Evolutionary conservation across 768 basidiomycete species (phyloP).

Genomic region (Tylopilus rubrobrunneus): DNA sequence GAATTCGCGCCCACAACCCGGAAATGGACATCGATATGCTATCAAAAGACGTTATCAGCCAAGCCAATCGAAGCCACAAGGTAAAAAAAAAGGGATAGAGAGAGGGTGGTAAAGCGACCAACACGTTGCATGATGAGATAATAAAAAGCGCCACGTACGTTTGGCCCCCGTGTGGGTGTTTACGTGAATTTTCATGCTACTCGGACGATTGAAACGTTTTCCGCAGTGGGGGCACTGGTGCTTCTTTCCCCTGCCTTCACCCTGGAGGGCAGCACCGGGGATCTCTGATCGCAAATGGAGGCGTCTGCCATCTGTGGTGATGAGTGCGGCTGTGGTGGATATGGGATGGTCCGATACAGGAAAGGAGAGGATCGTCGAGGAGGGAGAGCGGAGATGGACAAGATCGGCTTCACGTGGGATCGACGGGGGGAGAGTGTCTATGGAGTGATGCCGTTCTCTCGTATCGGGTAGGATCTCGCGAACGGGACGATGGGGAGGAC

Average conservation of each 20-base stretch:
- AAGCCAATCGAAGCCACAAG: not conserved
- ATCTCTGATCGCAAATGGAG: conserved; percentile 30
- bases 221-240: conserved; percentile 37
- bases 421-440: conserved; percentile 24
- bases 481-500: conserved; percentile 12
- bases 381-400: conserved; percentile 26
- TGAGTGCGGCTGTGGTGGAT: conserved; percentile 20
- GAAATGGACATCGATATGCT: conserved; percentile 76
- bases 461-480: conserved; percentile 27
- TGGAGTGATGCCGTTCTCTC: conserved; percentile 22
- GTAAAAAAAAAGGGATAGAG: conserved; percentile 6
- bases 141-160: conserved; percentile 25
- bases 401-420: conserved; percentile 31
- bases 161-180: conserved; percentile 41
- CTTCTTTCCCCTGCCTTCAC: conserved; percentile 33
- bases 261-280: conserved; percentile 24
- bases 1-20: conserved; percentile 71
- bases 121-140: conserved; percentile 22
- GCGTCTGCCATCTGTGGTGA: conserved; percentile 28
- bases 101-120: conserved; percentile 12
- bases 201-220: conserved; percentile 41
- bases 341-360: conserved; percentile 30
- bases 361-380: conserved; percentile 34
- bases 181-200: conserved; percentile 40
- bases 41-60: conserved; percentile 15